Evolutionary conservation across 345 rosid species (phyloP).

Genomic region (Lagerstroemia speciosa): DNA sequence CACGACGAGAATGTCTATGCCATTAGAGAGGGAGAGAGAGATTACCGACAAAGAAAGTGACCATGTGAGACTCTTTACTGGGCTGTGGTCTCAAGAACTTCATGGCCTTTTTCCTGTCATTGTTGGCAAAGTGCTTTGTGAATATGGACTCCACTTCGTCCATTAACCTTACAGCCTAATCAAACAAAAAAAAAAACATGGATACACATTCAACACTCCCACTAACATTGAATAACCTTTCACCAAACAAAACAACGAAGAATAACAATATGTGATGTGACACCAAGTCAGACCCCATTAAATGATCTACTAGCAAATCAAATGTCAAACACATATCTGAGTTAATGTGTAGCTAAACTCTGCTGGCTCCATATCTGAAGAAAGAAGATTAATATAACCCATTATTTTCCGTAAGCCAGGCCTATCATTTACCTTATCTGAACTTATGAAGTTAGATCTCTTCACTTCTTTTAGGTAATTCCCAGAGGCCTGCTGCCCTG

Average conservation of each 20-base stretch:
- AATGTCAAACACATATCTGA: background rate
- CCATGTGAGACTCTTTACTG: slow-evolving; percentile 82
- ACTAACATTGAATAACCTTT: background rate
- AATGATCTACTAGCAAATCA: background rate
- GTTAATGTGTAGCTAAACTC: background rate
- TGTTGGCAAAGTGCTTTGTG: slow-evolving; percentile 91
- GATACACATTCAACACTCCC: background rate
- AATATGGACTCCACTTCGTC: slow-evolving; percentile 98
- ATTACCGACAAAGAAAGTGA: slow-evolving; percentile 94
- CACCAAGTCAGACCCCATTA: background rate
- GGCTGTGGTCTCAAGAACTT: slow-evolving; percentile 86
- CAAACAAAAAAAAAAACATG: background rate
- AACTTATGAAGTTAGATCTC: slow-evolving; percentile 80
- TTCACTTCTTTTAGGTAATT: slow-evolving; percentile 77
- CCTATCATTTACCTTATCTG: slow-evolving; percentile 63
- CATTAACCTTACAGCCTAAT: slow-evolving; percentile 77
- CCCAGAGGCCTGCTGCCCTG: slow-evolving; percentile 72
- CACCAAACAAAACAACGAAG: background rate
- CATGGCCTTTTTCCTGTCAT: slow-evolving; percentile 97
- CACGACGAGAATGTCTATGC: background rate
- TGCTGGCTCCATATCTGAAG: background rate
- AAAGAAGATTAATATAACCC: background rate
- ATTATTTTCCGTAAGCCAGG: background rate
- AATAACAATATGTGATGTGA: background rate
- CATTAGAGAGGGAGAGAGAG: background rate